phyloP scores from a whole-genome alignment of 2,329 filamentous ascomycete species.

The Cladophialophora bantiana region DNA sequence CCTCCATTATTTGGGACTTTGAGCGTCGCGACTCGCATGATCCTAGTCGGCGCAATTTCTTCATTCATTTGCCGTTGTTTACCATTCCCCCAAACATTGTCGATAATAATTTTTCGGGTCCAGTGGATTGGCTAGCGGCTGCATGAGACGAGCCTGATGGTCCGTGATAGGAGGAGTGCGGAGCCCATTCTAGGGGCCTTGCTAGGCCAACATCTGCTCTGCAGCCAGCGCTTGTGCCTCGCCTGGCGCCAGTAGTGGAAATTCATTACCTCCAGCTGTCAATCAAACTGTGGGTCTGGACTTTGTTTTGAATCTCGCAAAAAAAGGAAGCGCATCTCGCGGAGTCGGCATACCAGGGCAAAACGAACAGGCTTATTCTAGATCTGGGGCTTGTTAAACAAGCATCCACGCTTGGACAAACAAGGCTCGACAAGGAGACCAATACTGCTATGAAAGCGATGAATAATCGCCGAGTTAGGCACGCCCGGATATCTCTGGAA shows the following conservation, averaged over 20 bases:
- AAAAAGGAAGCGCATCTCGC: conserved; percentile 22
- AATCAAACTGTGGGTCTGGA: conserved; percentile 36
- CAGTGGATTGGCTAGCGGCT: conserved; percentile 30
- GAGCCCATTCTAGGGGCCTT: conserved; percentile 10
- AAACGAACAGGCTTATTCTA: conserved; percentile 24
- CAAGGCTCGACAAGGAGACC: conserved; percentile 23
- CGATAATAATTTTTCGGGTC: conserved; percentile 28
- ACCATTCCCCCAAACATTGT: conserved; percentile 20
- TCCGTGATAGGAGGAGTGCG: conserved; percentile 21
- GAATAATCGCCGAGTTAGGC: conserved; percentile 30
- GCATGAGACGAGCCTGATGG: conserved; percentile 17
- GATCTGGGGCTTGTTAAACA: conserved; percentile 18
- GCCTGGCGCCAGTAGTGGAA: conserved; percentile 37
- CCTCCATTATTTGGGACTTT: conserved; percentile 16
- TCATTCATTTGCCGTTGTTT: conserved; percentile 32
- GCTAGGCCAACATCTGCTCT: conserved; percentile 16
- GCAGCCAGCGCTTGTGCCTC: conserved; percentile 34
- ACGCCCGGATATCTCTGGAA: conserved; percentile 22
- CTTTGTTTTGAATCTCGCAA: conserved; percentile 38
- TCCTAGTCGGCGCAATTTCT: conserved; percentile 28
- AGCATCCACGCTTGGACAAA: conserved; percentile 27
- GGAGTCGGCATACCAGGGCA: conserved; percentile 20
- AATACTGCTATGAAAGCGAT: conserved; percentile 22
- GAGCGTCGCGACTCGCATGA: conserved; percentile 23
- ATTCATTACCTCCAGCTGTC: conserved; percentile 35